A percentile compares a stretch with the other conserved stretches of the same genome.
Evolutionary conservation across 140 eudicot species (phyloP).

Genomic region (Erigeron philadelphicus): DNA sequence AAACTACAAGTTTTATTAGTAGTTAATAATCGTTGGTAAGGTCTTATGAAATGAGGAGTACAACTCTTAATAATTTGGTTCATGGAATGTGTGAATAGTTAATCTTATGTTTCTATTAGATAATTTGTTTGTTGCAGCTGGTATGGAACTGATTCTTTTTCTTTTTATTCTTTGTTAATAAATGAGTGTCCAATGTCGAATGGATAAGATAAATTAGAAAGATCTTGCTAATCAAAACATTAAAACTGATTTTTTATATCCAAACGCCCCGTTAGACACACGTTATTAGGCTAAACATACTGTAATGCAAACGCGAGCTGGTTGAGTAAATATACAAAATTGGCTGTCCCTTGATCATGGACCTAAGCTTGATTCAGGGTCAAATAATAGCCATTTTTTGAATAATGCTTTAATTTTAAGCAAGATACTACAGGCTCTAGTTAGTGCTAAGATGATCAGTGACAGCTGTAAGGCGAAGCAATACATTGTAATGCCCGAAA

Average conservation of each 20-base stretch:
- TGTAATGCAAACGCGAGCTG: no score
- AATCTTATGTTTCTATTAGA: background rate
- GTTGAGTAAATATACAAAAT: no score
- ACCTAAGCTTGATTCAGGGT: no score
- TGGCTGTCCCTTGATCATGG: no score
- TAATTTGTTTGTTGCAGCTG: background rate
- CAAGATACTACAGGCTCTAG: background rate
- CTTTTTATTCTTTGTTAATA: background rate
- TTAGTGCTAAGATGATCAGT: background rate
- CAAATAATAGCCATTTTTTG: no score
- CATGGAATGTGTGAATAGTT: background rate
- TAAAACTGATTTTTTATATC: no score
- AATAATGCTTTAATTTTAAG: no score
- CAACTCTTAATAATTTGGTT: background rate
- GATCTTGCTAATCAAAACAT: no score
- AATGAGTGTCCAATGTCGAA: background rate
- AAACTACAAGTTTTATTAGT: background rate
- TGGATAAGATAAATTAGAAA: background rate
- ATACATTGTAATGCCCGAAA: constrained; percentile 2
- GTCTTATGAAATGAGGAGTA: background rate
- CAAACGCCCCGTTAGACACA: no score
- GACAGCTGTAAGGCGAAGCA: constrained; percentile 10
- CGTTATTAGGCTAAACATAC: no score
- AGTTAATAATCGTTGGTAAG: background rate
- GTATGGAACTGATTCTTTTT: background rate